These are phyloP conservation scores for Astraeus odoratus DNA, from an alignment of 768 basidiomycete species.

Conservation along the genomic window DNA sequence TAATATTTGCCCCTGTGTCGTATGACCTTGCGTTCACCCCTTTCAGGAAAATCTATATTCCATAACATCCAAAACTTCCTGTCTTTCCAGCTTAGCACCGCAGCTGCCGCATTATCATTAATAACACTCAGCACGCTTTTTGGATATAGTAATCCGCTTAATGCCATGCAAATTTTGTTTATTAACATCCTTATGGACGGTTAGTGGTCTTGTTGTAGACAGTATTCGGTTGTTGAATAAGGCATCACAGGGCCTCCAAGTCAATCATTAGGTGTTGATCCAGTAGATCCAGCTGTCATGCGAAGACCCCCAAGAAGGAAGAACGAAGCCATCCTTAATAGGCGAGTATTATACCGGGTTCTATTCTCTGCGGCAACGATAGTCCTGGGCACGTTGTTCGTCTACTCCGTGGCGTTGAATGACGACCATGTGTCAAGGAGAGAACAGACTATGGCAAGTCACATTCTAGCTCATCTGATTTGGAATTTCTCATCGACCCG, in stretches of 20 bases:
- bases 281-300: constrained; percentile 92
- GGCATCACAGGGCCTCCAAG: constrained; percentile 71
- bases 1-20: no score
- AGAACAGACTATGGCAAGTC: constrained; percentile 92
- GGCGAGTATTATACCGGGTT: constrained; percentile 66
- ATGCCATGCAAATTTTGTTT: constrained; percentile 98
- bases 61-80: constrained; percentile 99
- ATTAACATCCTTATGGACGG: constrained; percentile 99
- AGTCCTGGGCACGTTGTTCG: constrained; percentile 79
- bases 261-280: constrained; percentile 94
- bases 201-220: constrained; percentile 23
- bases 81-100: constrained; percentile 94
- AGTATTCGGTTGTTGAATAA: neutral
- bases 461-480: neutral
- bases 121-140: constrained; percentile 93
- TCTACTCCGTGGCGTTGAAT: constrained; percentile 76
- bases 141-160: constrained; percentile 84
- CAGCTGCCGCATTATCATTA: constrained; percentile 91
- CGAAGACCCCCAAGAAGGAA: constrained; percentile 87
- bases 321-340: constrained; percentile 81
- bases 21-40: no score
- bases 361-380: constrained; percentile 93
- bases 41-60: constrained; percentile 90
- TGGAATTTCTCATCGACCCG: neutral
- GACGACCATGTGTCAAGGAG: constrained; percentile 79